Evolutionary conservation across 768 basidiomycete species (phyloP).

Genomic region (Trametes gibbosa): DNA sequence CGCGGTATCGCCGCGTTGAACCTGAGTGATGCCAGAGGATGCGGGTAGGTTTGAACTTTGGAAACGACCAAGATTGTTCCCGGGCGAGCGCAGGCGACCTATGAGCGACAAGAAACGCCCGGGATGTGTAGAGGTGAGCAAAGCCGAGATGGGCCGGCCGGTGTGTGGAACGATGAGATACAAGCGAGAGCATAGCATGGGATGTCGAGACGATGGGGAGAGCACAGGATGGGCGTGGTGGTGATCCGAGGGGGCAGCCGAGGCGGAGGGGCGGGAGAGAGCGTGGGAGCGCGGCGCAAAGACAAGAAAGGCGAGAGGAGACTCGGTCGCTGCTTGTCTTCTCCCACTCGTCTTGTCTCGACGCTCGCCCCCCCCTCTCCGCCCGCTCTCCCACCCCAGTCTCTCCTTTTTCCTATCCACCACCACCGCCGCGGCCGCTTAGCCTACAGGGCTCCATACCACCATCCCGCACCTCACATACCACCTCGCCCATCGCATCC

Average conservation of each 20-base stretch:
- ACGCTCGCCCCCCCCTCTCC: conserved; percentile 1
- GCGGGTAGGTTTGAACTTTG: not conserved
- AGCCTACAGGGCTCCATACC: not conserved
- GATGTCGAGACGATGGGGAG: not conserved
- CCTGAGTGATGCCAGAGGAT: conserved; percentile 2
- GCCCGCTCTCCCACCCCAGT: conserved; percentile 13
- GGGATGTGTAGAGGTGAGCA: not conserved
- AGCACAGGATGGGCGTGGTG: not conserved
- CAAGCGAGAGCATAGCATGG: not conserved
- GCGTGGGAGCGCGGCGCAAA: not conserved
- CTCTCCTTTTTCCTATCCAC: conserved; percentile 10
- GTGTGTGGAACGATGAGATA: no score
- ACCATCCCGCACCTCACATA: not conserved
- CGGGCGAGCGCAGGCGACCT: not conserved
- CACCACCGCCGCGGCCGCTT: not conserved
- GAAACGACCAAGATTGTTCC: not conserved
- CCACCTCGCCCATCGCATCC: not conserved
- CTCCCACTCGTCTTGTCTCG: not conserved
- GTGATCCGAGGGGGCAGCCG: not conserved
- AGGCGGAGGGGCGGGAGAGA: not conserved
- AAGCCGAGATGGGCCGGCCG: not conserved
- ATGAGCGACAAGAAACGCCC: not conserved
- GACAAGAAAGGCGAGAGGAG: not conserved
- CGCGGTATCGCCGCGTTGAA: conserved; percentile 15
- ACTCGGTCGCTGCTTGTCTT: not conserved